A percentile compares a stretch with the other conserved stretches of the same genome.
Evolutionary conservation across 192 early-diverging fungal species (phyloP).

Genomic region (Coemansia sp.): DNA sequence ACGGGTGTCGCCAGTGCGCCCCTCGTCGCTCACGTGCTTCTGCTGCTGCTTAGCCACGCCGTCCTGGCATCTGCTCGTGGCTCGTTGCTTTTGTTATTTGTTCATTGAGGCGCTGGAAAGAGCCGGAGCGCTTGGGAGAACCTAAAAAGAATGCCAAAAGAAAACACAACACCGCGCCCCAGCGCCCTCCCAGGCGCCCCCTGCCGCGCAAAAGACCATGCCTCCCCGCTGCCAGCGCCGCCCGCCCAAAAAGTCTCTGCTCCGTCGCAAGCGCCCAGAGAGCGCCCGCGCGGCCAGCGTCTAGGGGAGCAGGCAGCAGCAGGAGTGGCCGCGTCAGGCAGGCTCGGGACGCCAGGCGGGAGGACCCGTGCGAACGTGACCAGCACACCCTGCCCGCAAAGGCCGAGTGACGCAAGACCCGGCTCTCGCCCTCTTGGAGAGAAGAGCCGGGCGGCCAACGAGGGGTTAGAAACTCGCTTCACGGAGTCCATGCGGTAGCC

Average conservation of each 20-base stretch:
- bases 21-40: not conserved
- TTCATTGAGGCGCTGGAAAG: not conserved
- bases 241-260: slow-evolving; percentile 6
- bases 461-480: slow-evolving; percentile 20
- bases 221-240: not conserved
- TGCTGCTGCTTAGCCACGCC: not conserved
- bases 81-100: slow-evolving; percentile 22
- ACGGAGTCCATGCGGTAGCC: not conserved
- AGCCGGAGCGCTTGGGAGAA: not conserved
- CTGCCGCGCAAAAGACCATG: not conserved
- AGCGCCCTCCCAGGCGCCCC: not conserved
- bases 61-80: slow-evolving; percentile 11
- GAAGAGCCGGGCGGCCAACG: slow-evolving; percentile 8
- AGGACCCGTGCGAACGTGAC: slow-evolving; percentile 1
- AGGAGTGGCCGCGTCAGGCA: slow-evolving; percentile 3
- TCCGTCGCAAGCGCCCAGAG: no score
- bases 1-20: not conserved
- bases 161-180: slow-evolving; percentile 12
- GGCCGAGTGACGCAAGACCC: not conserved
- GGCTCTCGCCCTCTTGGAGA: not conserved
- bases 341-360: not conserved
- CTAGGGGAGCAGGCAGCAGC: not conserved
- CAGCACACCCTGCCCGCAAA: not conserved
- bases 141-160: slow-evolving; percentile 42
- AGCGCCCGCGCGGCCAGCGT: slow-evolving; percentile 1